phyloP scores from a whole-genome alignment of 78 protist species.

The Speleostelium caveatum region DNA sequence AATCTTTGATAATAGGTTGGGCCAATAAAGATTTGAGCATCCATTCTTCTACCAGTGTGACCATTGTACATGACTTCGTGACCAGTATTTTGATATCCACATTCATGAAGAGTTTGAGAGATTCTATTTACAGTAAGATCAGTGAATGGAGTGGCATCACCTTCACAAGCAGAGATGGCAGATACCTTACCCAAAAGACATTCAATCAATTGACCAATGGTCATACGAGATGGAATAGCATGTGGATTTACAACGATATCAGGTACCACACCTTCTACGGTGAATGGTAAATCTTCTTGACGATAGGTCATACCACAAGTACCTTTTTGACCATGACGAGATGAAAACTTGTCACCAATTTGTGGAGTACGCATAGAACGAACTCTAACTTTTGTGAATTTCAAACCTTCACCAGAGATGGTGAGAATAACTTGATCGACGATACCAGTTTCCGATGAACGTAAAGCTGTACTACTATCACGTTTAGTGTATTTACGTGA shows the following conservation, averaged over 20 bases:
- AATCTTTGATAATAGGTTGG: slow-evolving; percentile 99
- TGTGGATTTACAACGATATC: slow-evolving; percentile 99
- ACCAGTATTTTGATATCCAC: slow-evolving; percentile 95
- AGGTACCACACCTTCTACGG: slow-evolving; percentile 97
- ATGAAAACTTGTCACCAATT: slow-evolving; percentile 99
- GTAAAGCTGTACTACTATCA: slow-evolving; percentile 85
- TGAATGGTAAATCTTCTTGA: slow-evolving; percentile 99
- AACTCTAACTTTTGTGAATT: slow-evolving; percentile 95
- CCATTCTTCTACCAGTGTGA: slow-evolving; percentile 96
- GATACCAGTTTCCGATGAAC: slow-evolving; percentile 93
- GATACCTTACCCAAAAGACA: slow-evolving; percentile 97
- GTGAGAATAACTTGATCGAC: slow-evolving; percentile 95
- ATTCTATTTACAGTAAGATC: slow-evolving; percentile 92
- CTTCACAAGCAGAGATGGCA: slow-evolving; percentile 54
- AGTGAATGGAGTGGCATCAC: slow-evolving; percentile 98
- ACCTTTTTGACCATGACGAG: slow-evolving; percentile 99
- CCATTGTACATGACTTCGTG: slow-evolving; percentile 98
- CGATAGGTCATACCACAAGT: slow-evolving; percentile 98
- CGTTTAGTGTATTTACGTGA: slow-evolving; percentile 61
- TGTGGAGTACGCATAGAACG: slow-evolving; percentile 97
- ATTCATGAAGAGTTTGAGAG: slow-evolving; percentile 84
- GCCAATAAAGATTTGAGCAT: slow-evolving; percentile 95
- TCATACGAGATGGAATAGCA: slow-evolving; percentile 99
- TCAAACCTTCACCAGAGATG: slow-evolving; percentile 87
- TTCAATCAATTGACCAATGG: slow-evolving; percentile 99